Percentiles rank a stretch among this genome's conserved stretches.
Conservation (phyloP, 371 early-diverging fungal genomes). For the Funneliformis caledonium region DNA sequence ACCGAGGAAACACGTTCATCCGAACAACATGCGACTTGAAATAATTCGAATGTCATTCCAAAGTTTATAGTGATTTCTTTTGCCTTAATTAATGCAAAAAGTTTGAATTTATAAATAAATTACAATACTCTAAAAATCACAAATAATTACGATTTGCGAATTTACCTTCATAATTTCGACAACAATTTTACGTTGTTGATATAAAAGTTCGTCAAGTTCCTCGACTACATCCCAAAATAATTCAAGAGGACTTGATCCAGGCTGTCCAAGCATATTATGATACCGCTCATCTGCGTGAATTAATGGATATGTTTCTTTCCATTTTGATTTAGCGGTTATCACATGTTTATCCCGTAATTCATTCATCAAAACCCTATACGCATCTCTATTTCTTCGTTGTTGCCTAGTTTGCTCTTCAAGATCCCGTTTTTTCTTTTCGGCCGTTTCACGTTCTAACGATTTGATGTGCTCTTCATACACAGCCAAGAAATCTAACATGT, state of each 20-base stretch:
- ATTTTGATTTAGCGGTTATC: slow-evolving; percentile 73
- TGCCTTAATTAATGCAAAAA: slow-evolving; percentile 44
- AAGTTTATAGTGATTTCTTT: slow-evolving; percentile 56
- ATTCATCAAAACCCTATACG: slow-evolving; percentile 62
- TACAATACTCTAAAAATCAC: neutral
- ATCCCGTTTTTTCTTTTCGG: slow-evolving; percentile 49
- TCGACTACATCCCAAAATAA: slow-evolving; percentile 90
- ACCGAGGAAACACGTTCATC: slow-evolving; percentile 46
- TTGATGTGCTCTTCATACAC: slow-evolving; percentile 82
- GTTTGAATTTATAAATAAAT: neutral
- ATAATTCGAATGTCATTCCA: slow-evolving; percentile 60
- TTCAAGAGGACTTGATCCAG: slow-evolving; percentile 87
- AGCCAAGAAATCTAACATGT: slow-evolving; percentile 76
- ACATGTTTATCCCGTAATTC: slow-evolving; percentile 59
- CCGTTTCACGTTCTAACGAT: slow-evolving; percentile 65
- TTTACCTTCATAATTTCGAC: slow-evolving; percentile 60
- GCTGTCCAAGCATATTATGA: slow-evolving; percentile 74
- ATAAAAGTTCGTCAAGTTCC: slow-evolving; percentile 76
- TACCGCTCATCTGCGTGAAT: slow-evolving; percentile 77
- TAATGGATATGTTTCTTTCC: slow-evolving; percentile 84
- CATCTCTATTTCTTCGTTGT: slow-evolving; percentile 75
- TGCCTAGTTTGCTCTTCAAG: slow-evolving; percentile 54
- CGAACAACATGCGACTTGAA: slow-evolving; percentile 46
- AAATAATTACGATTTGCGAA: neutral
- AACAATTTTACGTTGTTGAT: slow-evolving; percentile 71